Evolutionary conservation across 1,284 basidiomycete species (phyloP).

Genomic region (Pseudozyma sp.): DNA sequence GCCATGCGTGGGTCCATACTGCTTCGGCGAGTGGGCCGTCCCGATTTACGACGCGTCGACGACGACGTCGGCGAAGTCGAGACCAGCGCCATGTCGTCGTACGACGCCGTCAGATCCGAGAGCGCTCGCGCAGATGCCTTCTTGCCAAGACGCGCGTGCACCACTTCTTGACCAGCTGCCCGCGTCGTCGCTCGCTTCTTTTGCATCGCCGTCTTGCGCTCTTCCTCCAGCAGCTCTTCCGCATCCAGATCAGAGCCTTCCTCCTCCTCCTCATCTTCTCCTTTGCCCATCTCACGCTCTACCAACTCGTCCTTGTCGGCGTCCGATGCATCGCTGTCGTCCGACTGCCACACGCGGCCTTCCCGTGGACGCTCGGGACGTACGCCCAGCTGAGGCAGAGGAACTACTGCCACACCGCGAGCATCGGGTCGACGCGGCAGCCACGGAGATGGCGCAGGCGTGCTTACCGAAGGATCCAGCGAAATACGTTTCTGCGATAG

Average conservation of each 20-base stretch:
- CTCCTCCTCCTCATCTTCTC: conserved; percentile 43
- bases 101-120: conserved; percentile 40
- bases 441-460: conserved; percentile 56
- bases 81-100: conserved; percentile 36
- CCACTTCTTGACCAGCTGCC: conserved; percentile 64
- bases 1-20: conserved; percentile 26
- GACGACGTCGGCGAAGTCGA: conserved; percentile 8
- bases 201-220: conserved; percentile 57
- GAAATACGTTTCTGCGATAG: conserved; percentile 30
- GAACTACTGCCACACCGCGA: conserved; percentile 60
- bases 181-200: conserved; percentile 65
- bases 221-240: conserved; percentile 61
- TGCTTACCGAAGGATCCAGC: conserved; percentile 55
- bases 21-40: conserved; percentile 12
- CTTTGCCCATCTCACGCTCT: conserved; percentile 15
- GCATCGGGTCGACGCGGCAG: conserved; percentile 65
- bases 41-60: conserved; percentile 9
- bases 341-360: conserved; percentile 60
- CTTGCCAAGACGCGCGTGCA: conserved; percentile 49
- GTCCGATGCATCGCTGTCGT: conserved; percentile 49
- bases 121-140: conserved; percentile 35
- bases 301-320: conserved; percentile 15
- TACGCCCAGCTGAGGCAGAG: conserved; percentile 62
- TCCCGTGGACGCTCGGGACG: conserved; percentile 63
- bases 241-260: conserved; percentile 54